Evolutionary conservation across 176 grass and related monocot genomes (phyloP).

Genomic region (Aegilops sharonensis): DNA sequence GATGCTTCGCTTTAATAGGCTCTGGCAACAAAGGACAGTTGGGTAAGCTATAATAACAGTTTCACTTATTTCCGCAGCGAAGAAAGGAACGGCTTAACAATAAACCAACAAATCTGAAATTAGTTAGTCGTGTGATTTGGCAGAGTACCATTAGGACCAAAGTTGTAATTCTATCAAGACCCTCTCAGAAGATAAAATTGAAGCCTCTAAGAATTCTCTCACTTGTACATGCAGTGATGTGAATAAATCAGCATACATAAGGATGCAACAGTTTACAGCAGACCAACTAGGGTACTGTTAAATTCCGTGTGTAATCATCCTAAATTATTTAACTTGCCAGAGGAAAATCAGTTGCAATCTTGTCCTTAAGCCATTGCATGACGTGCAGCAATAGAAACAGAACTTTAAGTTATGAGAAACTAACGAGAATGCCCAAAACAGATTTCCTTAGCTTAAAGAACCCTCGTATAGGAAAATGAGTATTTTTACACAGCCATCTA

Average conservation of each 20-base stretch:
- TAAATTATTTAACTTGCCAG: background rate
- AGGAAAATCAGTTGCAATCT: background rate
- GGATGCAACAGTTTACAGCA: background rate
- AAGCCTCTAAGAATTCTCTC: background rate
- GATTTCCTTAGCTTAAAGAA: background rate
- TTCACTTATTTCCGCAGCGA: background rate
- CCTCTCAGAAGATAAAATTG: background rate
- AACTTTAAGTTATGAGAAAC: background rate
- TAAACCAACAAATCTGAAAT: background rate
- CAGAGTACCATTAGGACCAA: background rate
- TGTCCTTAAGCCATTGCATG: background rate
- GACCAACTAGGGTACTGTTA: background rate
- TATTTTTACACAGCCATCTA: background rate
- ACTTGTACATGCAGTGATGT: background rate
- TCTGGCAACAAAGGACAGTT: slow-evolving; percentile 45
- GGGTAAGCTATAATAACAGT: slow-evolving; percentile 29
- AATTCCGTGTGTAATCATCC: background rate
- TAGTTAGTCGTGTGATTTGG: background rate
- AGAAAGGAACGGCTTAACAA: slow-evolving; percentile 2
- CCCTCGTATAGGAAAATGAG: background rate
- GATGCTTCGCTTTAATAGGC: slow-evolving; percentile 72
- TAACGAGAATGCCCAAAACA: background rate
- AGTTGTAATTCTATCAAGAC: background rate
- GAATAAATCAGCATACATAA: slow-evolving; percentile 4
- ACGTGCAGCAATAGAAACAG: background rate